A percentile compares a stretch with the other conserved stretches of the same genome.
These are phyloP conservation scores for Paramecium caudatum DNA, from an alignment of 73 alveolate species.

Conservation along the genomic window DNA sequence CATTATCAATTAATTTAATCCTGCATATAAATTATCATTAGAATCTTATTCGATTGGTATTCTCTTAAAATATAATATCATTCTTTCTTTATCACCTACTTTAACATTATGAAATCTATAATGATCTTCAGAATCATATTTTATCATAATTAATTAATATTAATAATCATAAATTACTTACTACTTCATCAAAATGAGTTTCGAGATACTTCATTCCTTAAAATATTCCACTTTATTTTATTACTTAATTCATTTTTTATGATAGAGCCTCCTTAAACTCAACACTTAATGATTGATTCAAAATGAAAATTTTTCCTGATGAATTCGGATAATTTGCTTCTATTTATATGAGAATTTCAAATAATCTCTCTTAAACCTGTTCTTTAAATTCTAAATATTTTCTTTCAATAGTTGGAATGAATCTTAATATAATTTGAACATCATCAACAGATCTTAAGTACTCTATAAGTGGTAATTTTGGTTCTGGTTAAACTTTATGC, in stretches of 20 bases:
- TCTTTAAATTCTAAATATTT: slow-evolving; percentile 1
- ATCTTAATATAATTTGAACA: background rate
- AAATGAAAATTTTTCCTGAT: slow-evolving; percentile 14
- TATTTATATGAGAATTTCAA: slow-evolving; percentile 30
- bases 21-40: slow-evolving; percentile 20
- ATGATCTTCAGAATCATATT: slow-evolving; percentile 64
- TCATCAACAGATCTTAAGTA: background rate
- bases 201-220: slow-evolving; percentile 7
- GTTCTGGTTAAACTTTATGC: background rate
- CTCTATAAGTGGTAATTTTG: background rate
- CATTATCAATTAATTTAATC: slow-evolving; percentile 46
- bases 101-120: slow-evolving; percentile 51
- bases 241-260: background rate
- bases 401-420: background rate
- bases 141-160: slow-evolving; percentile 54
- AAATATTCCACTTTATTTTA: background rate
- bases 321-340: slow-evolving; percentile 17
- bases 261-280: background rate
- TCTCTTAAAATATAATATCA: slow-evolving; percentile 56
- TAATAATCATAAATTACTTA: background rate
- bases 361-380: background rate
- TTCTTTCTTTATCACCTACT: slow-evolving; percentile 46
- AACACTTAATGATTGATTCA: background rate
- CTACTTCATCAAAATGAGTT: slow-evolving; percentile 33
- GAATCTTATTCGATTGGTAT: slow-evolving; percentile 21